Evolutionary conservation across 305 asterid genomes (phyloP), one percentile per base, ranked within the genome.

Genomic region (Caryopteris hybrid): DNA sequence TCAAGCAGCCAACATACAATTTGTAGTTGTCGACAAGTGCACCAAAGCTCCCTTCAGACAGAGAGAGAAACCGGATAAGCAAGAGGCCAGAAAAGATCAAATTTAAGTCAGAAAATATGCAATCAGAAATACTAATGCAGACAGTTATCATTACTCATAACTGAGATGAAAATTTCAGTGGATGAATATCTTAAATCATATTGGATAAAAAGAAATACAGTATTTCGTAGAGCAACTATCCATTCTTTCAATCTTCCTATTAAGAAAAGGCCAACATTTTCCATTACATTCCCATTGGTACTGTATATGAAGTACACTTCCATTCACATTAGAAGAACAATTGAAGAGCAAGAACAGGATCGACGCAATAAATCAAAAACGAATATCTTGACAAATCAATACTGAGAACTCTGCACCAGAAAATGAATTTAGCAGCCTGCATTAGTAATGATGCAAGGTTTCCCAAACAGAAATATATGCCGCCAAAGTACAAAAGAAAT

Each of bases 1-100:
- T 87, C 85, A 94, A 48, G 77, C 86, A 68, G 80, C 91, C 85
- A 74, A 93, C 96, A 66, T 88, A 93, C 78, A 93, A 72, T 84
- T 91, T 93, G 83, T 79, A 79, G 36, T 91, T 93, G 81, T 79
- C 78, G 36, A 65, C 54, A 50, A 78, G 84, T 23, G 70, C 68
- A 53, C 76, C 83, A 70, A 46, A 53, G 76, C 48, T 71, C 70
- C 92, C 98, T 90, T 54, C 46, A 77, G 61, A 68, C 43, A 60
- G 22, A 75, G 65, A 79, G 42, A 53, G 55, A 68, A 21, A 63
- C 57, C 17, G 63, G 46, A 64, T 83, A 57, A 74, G 68, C 64
- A 67, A 63, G 43, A 66, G 22, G 69, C 52, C 34, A 67, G 20
- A 60, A 61, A 33, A 34, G 5, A 18, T 21, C 36, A 18, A 17